A percentile compares a stretch with the other conserved stretches of the same genome.
Evolutionary conservation across 306 rosid species (phyloP).

Genomic region (Coriaria nepalensis): DNA sequence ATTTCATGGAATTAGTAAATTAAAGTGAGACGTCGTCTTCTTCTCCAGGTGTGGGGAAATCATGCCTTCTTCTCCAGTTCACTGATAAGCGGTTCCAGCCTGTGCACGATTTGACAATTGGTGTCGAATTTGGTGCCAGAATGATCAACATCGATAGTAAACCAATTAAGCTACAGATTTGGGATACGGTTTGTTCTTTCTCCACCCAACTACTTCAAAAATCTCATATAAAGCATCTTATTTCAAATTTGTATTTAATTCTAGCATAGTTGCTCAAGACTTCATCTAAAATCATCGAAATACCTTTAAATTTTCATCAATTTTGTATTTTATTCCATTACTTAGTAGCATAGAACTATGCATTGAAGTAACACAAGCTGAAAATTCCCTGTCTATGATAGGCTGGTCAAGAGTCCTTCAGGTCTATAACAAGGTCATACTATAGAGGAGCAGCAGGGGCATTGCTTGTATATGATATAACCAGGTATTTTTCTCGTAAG

Average conservation of each 20-base stretch:
- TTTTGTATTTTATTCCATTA: neutral
- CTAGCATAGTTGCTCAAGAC: too few species aligned
- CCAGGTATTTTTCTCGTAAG: constrained; percentile 43
- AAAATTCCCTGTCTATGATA: neutral
- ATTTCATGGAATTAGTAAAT: neutral
- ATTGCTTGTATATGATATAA: constrained; percentile 83
- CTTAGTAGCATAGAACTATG: neutral
- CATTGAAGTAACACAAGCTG: neutral
- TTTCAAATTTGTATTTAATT: constrained; percentile 3
- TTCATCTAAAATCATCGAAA: too few species aligned
- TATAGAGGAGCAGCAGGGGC: constrained; percentile 99
- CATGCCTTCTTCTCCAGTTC: constrained; percentile 93
- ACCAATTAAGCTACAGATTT: constrained; percentile 91
- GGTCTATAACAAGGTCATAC: constrained; percentile 93
- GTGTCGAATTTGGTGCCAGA: constrained; percentile 97
- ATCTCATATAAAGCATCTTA: neutral
- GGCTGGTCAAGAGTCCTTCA: constrained; percentile 99
- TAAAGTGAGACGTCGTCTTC: neutral
- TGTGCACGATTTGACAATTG: constrained; percentile 88
- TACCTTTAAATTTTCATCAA: too few species aligned
- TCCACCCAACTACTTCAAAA: neutral
- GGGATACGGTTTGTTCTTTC: constrained; percentile 77
- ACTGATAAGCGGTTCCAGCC: constrained; percentile 98
- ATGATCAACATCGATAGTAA: constrained; percentile 89
- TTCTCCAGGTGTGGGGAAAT: constrained; percentile 80